These are phyloP conservation scores for Beauveria brongniartii DNA, from an alignment of 2,329 filamentous ascomycete genomes.

Conservation along the genomic window DNA sequence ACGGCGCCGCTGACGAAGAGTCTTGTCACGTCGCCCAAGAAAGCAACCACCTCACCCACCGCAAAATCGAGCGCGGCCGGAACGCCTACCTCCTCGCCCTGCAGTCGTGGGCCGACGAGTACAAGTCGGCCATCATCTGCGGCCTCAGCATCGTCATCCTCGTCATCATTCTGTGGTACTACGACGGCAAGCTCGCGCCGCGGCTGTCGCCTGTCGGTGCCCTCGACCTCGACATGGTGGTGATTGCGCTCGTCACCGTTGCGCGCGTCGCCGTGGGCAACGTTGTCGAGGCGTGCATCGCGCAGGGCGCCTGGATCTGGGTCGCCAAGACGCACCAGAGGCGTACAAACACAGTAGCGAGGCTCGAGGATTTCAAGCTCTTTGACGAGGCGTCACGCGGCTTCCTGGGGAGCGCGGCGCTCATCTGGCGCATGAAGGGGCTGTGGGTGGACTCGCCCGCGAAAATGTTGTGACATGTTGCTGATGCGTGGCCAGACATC, in stretches of 20 bases:
- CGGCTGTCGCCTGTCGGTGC: constrained; percentile 17
- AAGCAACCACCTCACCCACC: background rate
- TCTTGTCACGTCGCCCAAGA: background rate
- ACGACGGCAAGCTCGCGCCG: constrained; percentile 24
- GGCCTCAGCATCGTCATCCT: constrained; percentile 21
- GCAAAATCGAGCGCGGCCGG: constrained; percentile 7
- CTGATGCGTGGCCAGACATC: constrained; percentile 19
- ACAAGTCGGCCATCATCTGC: constrained; percentile 24
- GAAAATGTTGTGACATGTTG: background rate
- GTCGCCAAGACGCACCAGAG: constrained; percentile 26
- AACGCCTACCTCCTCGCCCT: constrained; percentile 18
- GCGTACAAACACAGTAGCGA: constrained; percentile 23
- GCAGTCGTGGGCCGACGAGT: constrained; percentile 30
- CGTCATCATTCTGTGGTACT: constrained; percentile 21
- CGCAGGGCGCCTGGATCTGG: constrained; percentile 33
- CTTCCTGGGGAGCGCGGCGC: constrained; percentile 25
- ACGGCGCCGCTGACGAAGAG: constrained; percentile 10
- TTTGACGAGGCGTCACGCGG: constrained; percentile 31
- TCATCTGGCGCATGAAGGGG: constrained; percentile 28
- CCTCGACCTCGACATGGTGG: constrained; percentile 25
- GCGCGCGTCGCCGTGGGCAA: constrained; percentile 27
- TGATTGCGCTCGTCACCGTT: constrained; percentile 30
- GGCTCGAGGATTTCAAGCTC: constrained; percentile 29
- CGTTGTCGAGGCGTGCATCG: constrained; percentile 28
- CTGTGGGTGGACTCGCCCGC: constrained; percentile 16